Evolutionary conservation across 495 filamentous ascomycete species (phyloP), one percentile per base, ranked within the genome.

Genomic region (Aspergillus olivimuriae): DNA sequence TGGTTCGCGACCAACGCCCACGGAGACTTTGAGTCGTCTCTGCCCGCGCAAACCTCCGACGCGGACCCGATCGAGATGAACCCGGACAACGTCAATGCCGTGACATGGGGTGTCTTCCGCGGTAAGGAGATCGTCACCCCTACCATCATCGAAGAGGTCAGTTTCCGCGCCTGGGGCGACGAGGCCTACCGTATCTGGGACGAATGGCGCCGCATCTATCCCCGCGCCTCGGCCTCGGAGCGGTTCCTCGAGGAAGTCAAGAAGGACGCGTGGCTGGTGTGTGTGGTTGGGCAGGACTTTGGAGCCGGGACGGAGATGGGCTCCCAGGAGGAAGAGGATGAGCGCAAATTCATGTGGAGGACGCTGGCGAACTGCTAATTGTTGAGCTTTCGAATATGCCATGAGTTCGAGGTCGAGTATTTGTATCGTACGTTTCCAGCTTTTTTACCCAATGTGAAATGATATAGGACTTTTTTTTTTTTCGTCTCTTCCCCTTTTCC

Each of bases 121-220:
- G 90, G 89, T 15, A 96, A 96, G 65, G 92, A 98, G 70, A 98
- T 98, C 51, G 78, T 94, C 53, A 94, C 92, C 12, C 92, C 92
- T 16, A 97, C 92, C 15, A 98, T 98, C 60, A 95, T 98, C 49
- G 92, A 98, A 62, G 84, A 92, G 50, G 87, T 94, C 42, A 91
- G 86, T 58, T 98, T 98, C 76, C 75, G 82, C 34, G 88, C 90
- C 19, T 98, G 92, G 92, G 78, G 80, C 44, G 94, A 97, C 55
- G 92, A 98, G 72, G 92, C 92, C 2, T 98, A 89, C 71, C 83
- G 80, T 12, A 94, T 96, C 55, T 98, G 91, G 86, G 74, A 74
- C 23, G 92, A 97, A 65, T 98, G 92, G 92, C 84, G 82, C 24
- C 75, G 83, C 48, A 83, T 97, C 16, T 95, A 92, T 56, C 77